Evolutionary conservation across 257 asterid genomes (phyloP).

Genomic region (Nicotiana obtusifolia): DNA sequence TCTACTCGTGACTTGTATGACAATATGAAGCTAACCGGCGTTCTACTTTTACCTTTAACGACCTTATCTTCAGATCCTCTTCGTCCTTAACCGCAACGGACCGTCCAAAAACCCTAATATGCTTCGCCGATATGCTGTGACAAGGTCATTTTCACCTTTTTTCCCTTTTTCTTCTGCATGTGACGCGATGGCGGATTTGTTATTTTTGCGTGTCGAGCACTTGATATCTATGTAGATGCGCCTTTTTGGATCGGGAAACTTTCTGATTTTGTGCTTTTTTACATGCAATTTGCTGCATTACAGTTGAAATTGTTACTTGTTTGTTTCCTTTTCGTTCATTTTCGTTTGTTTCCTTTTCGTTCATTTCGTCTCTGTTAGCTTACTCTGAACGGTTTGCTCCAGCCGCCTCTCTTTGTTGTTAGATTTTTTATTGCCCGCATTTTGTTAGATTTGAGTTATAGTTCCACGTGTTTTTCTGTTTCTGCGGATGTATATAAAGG

Average conservation of each 20-base stretch:
- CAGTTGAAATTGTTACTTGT: not conserved
- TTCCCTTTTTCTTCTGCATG: not conserved
- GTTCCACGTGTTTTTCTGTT: not conserved
- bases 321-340: slow-evolving; percentile 11
- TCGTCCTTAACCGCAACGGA: not conserved
- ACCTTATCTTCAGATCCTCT: slow-evolving; percentile 10
- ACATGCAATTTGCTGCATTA: not conserved
- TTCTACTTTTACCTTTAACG: not conserved
- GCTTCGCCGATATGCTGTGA: not conserved
- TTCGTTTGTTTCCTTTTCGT: not conserved
- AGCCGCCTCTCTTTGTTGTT: not conserved
- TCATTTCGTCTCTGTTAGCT: slow-evolving; percentile 9
- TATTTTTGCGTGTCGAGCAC: not conserved
- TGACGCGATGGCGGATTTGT: not conserved
- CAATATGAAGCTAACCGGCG: not conserved
- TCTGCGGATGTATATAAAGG: not conserved
- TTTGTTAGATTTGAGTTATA: not conserved
- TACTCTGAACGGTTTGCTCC: not conserved
- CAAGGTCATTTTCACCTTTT: not conserved
- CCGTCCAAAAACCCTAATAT: not conserved
- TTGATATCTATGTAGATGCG: not conserved
- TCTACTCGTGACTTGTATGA: not conserved
- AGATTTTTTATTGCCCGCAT: not conserved
- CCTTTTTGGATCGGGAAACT: not conserved
- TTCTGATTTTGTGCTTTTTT: not conserved